phyloP scores from a whole-genome alignment of 2,329 filamentous ascomycete genomes.

The Penicillium digitatum region DNA sequence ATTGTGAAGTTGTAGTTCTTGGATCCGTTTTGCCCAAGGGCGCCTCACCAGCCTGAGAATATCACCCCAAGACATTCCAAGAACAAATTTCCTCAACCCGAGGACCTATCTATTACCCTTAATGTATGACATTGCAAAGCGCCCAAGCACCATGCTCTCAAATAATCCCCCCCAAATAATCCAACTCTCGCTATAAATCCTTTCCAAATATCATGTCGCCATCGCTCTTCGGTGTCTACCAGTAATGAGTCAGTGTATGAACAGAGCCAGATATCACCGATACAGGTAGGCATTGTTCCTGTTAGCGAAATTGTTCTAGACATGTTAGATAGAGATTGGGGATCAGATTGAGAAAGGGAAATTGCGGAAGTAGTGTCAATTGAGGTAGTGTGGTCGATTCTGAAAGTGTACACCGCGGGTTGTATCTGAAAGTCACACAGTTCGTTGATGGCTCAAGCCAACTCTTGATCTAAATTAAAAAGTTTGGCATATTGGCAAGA shows the following conservation, averaged over 20 bases:
- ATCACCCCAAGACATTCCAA: background rate
- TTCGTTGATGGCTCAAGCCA: constrained; percentile 6
- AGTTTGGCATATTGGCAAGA: background rate
- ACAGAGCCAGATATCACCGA: constrained; percentile 19
- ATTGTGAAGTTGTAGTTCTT: background rate
- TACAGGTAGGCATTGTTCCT: constrained; percentile 6
- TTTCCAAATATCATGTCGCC: constrained; percentile 3
- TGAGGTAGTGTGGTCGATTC: constrained; percentile 12
- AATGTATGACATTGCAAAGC: background rate
- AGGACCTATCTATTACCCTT: background rate
- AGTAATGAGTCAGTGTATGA: constrained; percentile 6
- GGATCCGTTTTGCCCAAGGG: background rate
- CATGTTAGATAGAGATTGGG: background rate
- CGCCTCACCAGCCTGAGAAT: background rate
- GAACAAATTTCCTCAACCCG: background rate
- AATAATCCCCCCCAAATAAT: background rate
- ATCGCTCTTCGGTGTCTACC: constrained; percentile 13
- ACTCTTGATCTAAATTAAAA: background rate
- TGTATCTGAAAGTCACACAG: constrained; percentile 5
- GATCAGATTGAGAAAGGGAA: background rate
- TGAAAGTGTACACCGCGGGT: constrained; percentile 12
- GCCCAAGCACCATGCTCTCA: too few species aligned
- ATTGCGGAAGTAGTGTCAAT: background rate
- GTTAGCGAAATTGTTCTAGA: background rate
- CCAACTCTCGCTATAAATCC: background rate